Base-by-base conservation (phyloP, 257 asterid species). In the Nicotiana attenuata region DNA sequence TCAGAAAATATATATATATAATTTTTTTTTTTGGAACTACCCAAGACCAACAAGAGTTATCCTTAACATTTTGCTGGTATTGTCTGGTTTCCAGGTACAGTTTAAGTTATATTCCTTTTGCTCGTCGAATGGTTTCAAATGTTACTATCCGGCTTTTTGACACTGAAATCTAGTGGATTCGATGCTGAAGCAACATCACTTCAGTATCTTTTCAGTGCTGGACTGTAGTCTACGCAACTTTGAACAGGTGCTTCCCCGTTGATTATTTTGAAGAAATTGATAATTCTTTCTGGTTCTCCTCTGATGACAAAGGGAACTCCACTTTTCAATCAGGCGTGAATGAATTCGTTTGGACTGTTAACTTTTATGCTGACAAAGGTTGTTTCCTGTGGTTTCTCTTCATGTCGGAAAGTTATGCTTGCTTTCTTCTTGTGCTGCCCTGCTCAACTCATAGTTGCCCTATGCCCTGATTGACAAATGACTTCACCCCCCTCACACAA, bases 41-140 rank as follows among this genome's bases (percentile, higher is more conserved):
- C 33, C 60, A 71, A 22, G 22, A 71, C 78, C 38, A 26, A 45
- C 60, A 33, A 22, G 78, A 14, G 22, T 22, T 73, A 45, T 69
- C 14, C 56, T 33, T 0, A 82, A 47, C 28, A 29, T 26, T 65
- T 80, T 78, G 78, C 24, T 53, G n/a, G 65, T 75, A 24, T 82
- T 81, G 26, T 81, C 65, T 41, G 63, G 78, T 78, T 73, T 91
- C 86, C 98, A 96, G 98, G 99, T 96, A 96, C 93, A 93, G 98
- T 87, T 89, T 93, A 67, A 96, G 99, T 84, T 96, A 94, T 78
- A 94, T 96, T 59, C 98, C 98, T 4, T 96, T 96, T 38, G 98
- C 98, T 81, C 99, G 98, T 22, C 83, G 95, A 76, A 90, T 93
- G 93, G 94, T 94, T 84, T 94, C 98, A 77, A 83, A 87, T 65